Base-by-base conservation (phyloP, 192 early-diverging fungal species). In the Radiomyces spectabilis region DNA sequence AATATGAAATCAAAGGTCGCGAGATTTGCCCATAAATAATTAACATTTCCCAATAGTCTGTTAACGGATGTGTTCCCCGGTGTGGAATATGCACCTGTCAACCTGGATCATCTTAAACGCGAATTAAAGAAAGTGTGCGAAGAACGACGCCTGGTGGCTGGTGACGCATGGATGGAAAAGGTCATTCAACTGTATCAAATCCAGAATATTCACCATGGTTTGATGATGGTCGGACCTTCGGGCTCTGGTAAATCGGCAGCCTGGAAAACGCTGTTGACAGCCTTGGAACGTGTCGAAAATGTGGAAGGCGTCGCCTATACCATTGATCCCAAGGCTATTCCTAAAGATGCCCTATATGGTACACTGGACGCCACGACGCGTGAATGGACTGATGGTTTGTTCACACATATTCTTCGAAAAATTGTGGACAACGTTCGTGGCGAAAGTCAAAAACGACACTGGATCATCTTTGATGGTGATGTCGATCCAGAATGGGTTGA, bases 401-500 rank as follows among this genome's bases (percentile, higher is more conserved):
- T 99, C 58, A 99, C 97, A 29, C 89, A 94, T 47, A 85, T 98
- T 42, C 75, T 99, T 52, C 85, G 97, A 49, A 95, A 96, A 69
- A 98, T 98, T 61, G 83, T 99, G 18, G 96, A 97, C 65, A 94
- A 98, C 48, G 93, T 97, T 16, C 87, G 97, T 55, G 97, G 97
- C 47, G 96, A 98, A 74, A 87, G 83, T 55, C 43, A 68, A 8
- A 90, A 88, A 63, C 86, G 97, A 22, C 96, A 99, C 63, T 99
- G 97, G 97, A 97, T 99, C 57, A 87, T 98, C 21, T 99, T 99
- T 72, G 97, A 98, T 70, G 97, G 96, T 65, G 96, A 98, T 71
- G 95, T 99, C 5, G 97, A 98, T 74, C 95, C 97, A 19, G 93
- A 97, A 66, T 99, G 97, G 97, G 95, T 99, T 16, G 97, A 99